phyloP scores from a whole-genome alignment of 139 green algal species.

The Volvox reticuliferus region DNA sequence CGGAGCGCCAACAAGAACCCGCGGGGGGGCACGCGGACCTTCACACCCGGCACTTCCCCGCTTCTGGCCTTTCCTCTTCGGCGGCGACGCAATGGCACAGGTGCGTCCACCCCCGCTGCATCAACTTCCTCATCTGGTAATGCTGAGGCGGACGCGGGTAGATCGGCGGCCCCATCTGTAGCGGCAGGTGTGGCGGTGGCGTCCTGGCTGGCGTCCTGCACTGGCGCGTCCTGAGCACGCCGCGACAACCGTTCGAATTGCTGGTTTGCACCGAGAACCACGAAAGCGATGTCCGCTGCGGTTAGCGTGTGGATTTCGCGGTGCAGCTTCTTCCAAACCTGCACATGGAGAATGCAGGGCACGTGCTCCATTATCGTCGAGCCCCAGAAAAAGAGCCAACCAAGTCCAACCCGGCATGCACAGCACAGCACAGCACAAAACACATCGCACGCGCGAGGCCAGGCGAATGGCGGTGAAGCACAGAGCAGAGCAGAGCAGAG shows the following conservation, averaged over 20 bases:
- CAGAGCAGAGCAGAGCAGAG: too few relatives aligned
- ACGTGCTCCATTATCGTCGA: background rate
- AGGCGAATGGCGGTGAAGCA: background rate
- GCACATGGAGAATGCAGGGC: background rate
- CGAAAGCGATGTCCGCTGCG: constrained; percentile 3
- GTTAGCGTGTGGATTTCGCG: background rate
- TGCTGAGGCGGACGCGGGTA: background rate
- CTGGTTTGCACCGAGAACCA: background rate
- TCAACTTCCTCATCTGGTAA: background rate
- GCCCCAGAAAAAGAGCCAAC: background rate
- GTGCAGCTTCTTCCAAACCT: background rate
- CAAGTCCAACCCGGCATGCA: background rate
- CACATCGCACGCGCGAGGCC: too few relatives aligned
- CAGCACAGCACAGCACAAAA: background rate
- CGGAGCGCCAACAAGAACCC: constrained; percentile 28
- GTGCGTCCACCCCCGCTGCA: background rate
- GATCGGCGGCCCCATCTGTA: background rate
- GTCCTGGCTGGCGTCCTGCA: background rate
- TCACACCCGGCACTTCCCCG: too few relatives aligned
- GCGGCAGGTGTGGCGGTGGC: background rate
- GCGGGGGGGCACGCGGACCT: background rate
- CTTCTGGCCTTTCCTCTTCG: background rate
- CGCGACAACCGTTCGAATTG: background rate
- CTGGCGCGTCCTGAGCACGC: background rate
- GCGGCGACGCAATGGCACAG: background rate